Conservation (phyloP, 2,329 filamentous ascomycete genomes). For the Epichloe baconii region DNA sequence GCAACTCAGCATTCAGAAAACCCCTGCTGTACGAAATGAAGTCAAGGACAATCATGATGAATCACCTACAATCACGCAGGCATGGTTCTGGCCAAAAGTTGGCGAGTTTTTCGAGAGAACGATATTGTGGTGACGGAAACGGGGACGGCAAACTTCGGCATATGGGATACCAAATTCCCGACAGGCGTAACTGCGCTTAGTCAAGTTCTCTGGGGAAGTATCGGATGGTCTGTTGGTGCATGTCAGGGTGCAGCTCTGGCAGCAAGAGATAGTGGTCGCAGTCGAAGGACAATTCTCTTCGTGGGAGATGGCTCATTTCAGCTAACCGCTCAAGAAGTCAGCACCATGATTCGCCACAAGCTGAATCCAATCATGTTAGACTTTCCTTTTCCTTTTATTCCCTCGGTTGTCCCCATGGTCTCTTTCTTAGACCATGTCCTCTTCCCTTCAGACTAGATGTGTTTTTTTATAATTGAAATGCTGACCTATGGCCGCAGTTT, state of each 20-base stretch:
- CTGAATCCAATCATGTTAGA: constrained; percentile 64
- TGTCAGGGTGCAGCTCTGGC: constrained; percentile 58
- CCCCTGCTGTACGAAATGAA: constrained; percentile 41
- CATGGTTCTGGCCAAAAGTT: constrained; percentile 65
- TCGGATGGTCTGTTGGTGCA: constrained; percentile 47
- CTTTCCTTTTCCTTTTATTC: not conserved
- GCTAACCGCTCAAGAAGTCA: constrained; percentile 70
- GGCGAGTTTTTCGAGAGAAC: constrained; percentile 61
- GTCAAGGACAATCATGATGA: constrained; percentile 27
- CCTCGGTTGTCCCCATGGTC: not conserved
- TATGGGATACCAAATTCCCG: constrained; percentile 76
- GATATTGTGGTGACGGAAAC: constrained; percentile 81
- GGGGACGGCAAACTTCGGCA: constrained; percentile 77
- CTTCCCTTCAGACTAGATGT: not conserved
- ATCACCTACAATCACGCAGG: constrained; percentile 45
- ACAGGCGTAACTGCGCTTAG: constrained; percentile 64
- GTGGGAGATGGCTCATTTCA: constrained; percentile 86
- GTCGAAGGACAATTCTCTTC: constrained; percentile 63
- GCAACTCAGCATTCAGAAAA: constrained; percentile 41
- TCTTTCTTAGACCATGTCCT: not conserved
- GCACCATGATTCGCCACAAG: constrained; percentile 65
- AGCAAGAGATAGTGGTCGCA: constrained; percentile 46
- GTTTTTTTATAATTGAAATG: not conserved
- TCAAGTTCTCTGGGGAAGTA: constrained; percentile 62
- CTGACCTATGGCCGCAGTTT: constrained; percentile 35